phyloP scores from a whole-genome alignment of 768 basidiomycete species.

The Jaapia argillacea region DNA sequence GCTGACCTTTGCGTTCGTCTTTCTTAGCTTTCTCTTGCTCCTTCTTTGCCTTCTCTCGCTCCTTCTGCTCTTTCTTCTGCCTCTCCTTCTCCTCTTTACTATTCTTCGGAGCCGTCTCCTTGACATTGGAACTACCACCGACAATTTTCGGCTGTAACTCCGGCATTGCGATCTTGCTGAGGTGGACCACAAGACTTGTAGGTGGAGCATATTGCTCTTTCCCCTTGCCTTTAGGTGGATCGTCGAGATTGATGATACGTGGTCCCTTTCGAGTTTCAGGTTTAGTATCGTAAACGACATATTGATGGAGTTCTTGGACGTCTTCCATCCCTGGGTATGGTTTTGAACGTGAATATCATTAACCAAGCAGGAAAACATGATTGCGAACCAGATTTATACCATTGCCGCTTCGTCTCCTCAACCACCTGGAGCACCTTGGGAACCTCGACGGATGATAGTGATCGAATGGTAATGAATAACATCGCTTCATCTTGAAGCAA shows the following conservation, averaged over 20 bases:
- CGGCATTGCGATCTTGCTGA: constrained; percentile 84
- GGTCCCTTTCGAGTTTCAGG: constrained; percentile 33
- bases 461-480: constrained; percentile 68
- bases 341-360: constrained; percentile 2
- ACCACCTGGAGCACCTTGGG: constrained; percentile 75
- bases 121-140: not conserved
- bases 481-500: constrained; percentile 73
- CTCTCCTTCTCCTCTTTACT: constrained; percentile 4
- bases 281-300: constrained; percentile 60
- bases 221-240: constrained; percentile 22
- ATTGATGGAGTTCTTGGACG: constrained; percentile 60
- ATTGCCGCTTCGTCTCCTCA: constrained; percentile 68
- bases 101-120: constrained; percentile 1
- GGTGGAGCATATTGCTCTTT: constrained; percentile 58
- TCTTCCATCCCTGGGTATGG: constrained; percentile 31
- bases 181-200: constrained; percentile 54
- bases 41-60: constrained; percentile 10
- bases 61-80: constrained; percentile 4
- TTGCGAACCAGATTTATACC: constrained; percentile 58
- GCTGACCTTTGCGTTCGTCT: constrained; percentile 27
- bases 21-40: constrained; percentile 22
- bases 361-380: not conserved
- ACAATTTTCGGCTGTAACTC: constrained; percentile 54
- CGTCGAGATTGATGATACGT: constrained; percentile 57
- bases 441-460: constrained; percentile 51